A percentile compares a stretch with the other conserved stretches of the same genome.
phyloP scores from a whole-genome alignment of 164 flowering plant species.

The Sextonia rubra region DNA sequence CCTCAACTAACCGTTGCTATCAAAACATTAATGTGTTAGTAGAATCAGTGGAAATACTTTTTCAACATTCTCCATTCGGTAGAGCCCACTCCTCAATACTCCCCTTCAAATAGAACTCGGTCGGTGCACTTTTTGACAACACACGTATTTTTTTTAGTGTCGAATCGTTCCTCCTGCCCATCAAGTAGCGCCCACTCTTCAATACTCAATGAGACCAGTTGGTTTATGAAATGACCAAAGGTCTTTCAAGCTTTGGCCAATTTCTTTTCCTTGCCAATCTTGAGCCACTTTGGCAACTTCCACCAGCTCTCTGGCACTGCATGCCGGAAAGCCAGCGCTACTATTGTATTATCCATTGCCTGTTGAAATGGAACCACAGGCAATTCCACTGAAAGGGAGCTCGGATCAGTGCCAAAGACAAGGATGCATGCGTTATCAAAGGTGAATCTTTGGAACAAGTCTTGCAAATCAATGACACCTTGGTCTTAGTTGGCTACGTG shows the following conservation, averaged over 20 bases:
- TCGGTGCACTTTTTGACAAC: too few species aligned
- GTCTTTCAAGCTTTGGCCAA: slow-evolving; percentile 6
- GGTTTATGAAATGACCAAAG: slow-evolving; percentile 10
- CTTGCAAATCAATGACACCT: slow-evolving; percentile 25
- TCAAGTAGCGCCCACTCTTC: too few species aligned
- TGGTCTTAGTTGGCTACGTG: background rate
- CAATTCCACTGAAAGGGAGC: slow-evolving; percentile 13
- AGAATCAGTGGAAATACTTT: too few species aligned
- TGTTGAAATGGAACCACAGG: slow-evolving; percentile 17
- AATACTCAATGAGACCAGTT: slow-evolving; percentile 7
- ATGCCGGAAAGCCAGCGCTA: slow-evolving; percentile 20
- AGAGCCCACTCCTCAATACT: too few species aligned
- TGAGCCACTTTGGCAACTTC: slow-evolving; percentile 20
- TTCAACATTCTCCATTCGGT: too few species aligned
- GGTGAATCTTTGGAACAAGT: slow-evolving; percentile 27
- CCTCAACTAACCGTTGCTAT: too few species aligned
- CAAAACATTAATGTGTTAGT: too few species aligned
- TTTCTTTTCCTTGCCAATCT: slow-evolving; percentile 24
- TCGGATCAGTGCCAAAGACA: slow-evolving; percentile 14
- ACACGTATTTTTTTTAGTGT: too few species aligned
- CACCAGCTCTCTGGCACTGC: slow-evolving; percentile 19
- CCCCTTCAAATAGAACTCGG: too few species aligned
- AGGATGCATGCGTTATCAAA: slow-evolving; percentile 19
- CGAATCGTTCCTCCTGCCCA: too few species aligned
- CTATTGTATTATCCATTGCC: slow-evolving; percentile 23